Conservation (phyloP, 208 protist genomes). For the Acanthamoeba castellanii region DNA sequence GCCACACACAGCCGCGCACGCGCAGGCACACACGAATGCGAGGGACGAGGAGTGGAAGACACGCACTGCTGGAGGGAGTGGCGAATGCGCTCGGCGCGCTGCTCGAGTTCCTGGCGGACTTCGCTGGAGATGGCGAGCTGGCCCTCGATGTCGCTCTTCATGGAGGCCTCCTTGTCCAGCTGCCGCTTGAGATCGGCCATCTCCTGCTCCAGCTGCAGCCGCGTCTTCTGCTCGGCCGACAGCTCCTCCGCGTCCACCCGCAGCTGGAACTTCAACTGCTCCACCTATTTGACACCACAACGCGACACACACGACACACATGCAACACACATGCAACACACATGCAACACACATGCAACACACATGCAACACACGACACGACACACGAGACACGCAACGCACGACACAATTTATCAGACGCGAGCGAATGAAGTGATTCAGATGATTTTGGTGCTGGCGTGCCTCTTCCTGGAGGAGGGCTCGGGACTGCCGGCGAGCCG, state of each 20-base stretch:
- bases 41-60: not conserved
- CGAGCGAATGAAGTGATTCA: not conserved
- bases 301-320: not conserved
- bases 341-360: no score
- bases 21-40: not conserved
- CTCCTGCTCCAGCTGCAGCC: conserved; percentile 58
- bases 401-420: no score
- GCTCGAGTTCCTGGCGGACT: conserved; percentile 42
- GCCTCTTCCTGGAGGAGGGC: conserved; percentile 71
- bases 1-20: not conserved
- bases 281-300: not conserved
- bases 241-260: conserved; percentile 54
- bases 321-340: no score
- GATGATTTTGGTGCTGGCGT: no score
- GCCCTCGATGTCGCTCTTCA: conserved; percentile 42
- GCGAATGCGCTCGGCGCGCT: conserved; percentile 43
- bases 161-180: conserved; percentile 1
- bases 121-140: conserved; percentile 34
- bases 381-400: no score
- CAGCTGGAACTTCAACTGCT: conserved; percentile 51
- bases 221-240: conserved; percentile 4
- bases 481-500: not conserved
- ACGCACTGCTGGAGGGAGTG: conserved; percentile 33
- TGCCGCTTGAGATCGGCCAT: conserved; percentile 40
- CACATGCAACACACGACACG: no score